Conservation (phyloP, 495 filamentous ascomycete species). For the Annulohypoxylon moriforme region DNA sequence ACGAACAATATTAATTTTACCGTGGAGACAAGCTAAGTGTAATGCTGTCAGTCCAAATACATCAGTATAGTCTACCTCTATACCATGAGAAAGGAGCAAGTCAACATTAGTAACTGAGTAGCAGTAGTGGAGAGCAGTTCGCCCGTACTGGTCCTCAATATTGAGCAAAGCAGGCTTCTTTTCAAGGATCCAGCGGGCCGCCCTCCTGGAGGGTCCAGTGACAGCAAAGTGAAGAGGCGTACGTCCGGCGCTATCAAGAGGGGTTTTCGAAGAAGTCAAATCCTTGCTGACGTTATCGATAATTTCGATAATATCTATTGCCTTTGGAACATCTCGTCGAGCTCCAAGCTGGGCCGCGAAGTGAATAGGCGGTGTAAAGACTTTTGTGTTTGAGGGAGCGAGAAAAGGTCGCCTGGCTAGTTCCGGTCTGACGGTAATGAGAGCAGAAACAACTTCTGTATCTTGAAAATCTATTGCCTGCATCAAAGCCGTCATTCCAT, state of each 20-base stretch:
- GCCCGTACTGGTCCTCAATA: slow-evolving; percentile 29
- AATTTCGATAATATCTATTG: slow-evolving; percentile 33
- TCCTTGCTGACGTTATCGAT: slow-evolving; percentile 25
- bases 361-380: not conserved
- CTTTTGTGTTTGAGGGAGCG: not conserved
- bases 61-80: slow-evolving; percentile 41
- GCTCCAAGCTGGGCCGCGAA: slow-evolving; percentile 1
- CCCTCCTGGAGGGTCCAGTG: slow-evolving; percentile 32
- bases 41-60: slow-evolving; percentile 30
- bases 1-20: slow-evolving; percentile 34
- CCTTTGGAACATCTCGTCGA: slow-evolving; percentile 34
- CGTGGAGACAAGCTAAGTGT: slow-evolving; percentile 38
- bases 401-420: not conserved
- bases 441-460: not conserved
- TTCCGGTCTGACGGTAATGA: not conserved
- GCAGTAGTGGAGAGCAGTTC: slow-evolving; percentile 40
- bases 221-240: slow-evolving; percentile 39
- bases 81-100: slow-evolving; percentile 22
- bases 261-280: not conserved
- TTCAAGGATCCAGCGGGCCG: slow-evolving; percentile 38
- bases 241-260: slow-evolving; percentile 13
- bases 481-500: not conserved
- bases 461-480: slow-evolving; percentile 6
- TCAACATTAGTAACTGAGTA: slow-evolving; percentile 28
- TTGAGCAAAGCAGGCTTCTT: slow-evolving; percentile 21